These are phyloP conservation scores for Debaryomyces sp. DNA, from an alignment of 1,139 yeast species.

Conservation along the genomic window DNA sequence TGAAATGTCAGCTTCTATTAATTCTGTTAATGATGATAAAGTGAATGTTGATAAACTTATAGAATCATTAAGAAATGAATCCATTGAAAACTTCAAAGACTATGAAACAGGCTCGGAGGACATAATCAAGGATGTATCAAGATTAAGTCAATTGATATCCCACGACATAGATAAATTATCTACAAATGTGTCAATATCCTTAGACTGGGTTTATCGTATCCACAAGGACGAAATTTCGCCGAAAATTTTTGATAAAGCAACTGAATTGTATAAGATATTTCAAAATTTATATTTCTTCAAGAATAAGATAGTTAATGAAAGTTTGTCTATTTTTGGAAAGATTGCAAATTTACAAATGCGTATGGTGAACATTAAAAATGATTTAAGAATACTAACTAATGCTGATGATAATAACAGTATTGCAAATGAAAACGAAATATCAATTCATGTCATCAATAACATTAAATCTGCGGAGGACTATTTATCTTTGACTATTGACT, in stretches of 20 bases:
- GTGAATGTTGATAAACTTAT: constrained; percentile 33
- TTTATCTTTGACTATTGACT: constrained; percentile 62
- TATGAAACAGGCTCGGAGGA: constrained; percentile 8
- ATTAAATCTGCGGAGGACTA: constrained; percentile 48
- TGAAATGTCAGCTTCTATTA: constrained; percentile 35
- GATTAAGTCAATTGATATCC: constrained; percentile 11
- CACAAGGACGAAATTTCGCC: constrained; percentile 20
- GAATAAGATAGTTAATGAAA: constrained; percentile 23
- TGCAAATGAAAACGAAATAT: constrained; percentile 11
- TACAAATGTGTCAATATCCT: constrained; percentile 10
- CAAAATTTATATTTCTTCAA: constrained; percentile 28
- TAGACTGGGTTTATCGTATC: constrained; percentile 17
- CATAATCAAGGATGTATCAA: constrained; percentile 7
- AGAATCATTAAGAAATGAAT: constrained; percentile 37
- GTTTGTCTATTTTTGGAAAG: constrained; percentile 29
- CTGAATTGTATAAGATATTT: constrained; percentile 17
- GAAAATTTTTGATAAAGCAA: constrained; percentile 16
- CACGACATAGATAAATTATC: constrained; percentile 21
- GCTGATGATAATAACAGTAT: constrained; percentile 6
- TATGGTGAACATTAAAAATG: constrained; percentile 38
- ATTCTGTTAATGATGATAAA: constrained; percentile 30
- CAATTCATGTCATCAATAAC: constrained; percentile 27
- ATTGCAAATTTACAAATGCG: constrained; percentile 45
- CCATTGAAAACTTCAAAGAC: constrained; percentile 34
- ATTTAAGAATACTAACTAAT: constrained; percentile 25